Conservation (phyloP, 2,329 filamentous ascomycete genomes). For the Capronia americana region DNA sequence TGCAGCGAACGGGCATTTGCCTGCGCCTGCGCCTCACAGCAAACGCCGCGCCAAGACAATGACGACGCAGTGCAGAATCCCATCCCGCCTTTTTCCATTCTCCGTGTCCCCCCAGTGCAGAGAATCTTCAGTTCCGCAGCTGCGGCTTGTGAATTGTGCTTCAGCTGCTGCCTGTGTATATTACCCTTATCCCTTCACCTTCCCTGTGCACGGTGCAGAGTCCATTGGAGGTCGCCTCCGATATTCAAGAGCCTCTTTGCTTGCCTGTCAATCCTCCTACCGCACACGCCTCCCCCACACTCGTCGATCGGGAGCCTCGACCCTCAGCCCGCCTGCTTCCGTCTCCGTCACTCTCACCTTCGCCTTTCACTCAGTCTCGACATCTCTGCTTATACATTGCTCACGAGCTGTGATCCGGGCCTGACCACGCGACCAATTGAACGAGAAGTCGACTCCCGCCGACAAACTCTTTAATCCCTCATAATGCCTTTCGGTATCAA, state of each 20-base stretch:
- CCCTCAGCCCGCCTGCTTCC: slow-evolving; percentile 27
- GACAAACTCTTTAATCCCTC: neutral
- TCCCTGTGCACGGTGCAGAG: neutral
- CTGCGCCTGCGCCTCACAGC: neutral
- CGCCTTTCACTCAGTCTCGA: slow-evolving; percentile 12
- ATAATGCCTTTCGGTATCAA: slow-evolving; percentile 40
- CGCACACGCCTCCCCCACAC: slow-evolving; percentile 11
- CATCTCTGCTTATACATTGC: slow-evolving; percentile 15
- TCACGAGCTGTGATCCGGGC: slow-evolving; percentile 8
- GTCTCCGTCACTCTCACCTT: slow-evolving; percentile 9
- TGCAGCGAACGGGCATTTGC: too few species aligned
- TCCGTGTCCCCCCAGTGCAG: neutral
- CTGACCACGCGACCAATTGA: slow-evolving; percentile 18
- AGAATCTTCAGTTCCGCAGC: slow-evolving; percentile 10
- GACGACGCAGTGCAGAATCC: slow-evolving; percentile 16
- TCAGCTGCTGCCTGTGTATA: slow-evolving; percentile 22
- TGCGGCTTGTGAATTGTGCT: neutral
- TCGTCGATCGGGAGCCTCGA: slow-evolving; percentile 5
- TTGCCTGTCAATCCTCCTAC: neutral
- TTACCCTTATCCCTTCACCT: neutral
- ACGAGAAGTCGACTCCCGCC: slow-evolving; percentile 7
- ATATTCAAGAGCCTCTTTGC: neutral
- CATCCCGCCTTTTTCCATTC: slow-evolving; percentile 17
- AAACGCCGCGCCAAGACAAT: slow-evolving; percentile 16
- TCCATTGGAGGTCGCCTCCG: neutral